Conservation (phyloP, 2,329 filamentous ascomycete genomes). For the Penicillium psychrosexuale region DNA sequence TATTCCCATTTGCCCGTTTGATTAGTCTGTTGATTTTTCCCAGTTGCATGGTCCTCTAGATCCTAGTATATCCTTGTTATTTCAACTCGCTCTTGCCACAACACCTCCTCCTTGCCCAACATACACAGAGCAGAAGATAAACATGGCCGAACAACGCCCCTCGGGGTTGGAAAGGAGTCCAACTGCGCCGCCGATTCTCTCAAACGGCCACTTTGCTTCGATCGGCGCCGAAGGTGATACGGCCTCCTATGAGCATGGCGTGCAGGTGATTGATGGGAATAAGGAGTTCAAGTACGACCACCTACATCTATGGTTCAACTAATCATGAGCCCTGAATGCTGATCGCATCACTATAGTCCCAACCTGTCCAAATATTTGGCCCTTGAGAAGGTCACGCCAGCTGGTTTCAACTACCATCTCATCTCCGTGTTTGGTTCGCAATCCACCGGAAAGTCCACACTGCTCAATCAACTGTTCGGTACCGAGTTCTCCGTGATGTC, state of each 20-base stretch:
- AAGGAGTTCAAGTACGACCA: conserved; percentile 87
- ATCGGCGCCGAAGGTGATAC: conserved; percentile 39
- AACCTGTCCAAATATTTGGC: conserved; percentile 79
- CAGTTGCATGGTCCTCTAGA: conserved; percentile 16
- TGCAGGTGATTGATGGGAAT: conserved; percentile 94
- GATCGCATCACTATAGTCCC: conserved; percentile 50
- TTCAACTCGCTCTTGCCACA: conserved; percentile 10
- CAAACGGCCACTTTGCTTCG: conserved; percentile 48
- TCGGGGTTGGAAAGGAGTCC: conserved; percentile 27
- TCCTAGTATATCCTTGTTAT: conserved; percentile 11
- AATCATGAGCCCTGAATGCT: conserved; percentile 5
- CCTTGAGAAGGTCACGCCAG: conserved; percentile 72
- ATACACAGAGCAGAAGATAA: conserved; percentile 11
- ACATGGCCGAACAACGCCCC: conserved; percentile 25
- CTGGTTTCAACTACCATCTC: conserved; percentile 98
- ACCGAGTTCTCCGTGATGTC: conserved; percentile 98
- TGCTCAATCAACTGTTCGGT: conserved; percentile 92
- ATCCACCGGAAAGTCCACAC: conserved; percentile 95
- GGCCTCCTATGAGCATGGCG: conserved; percentile 74
- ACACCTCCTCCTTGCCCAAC: background rate
- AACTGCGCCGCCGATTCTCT: conserved; percentile 40
- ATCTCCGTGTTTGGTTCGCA: conserved; percentile 99
- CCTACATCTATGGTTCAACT: background rate
- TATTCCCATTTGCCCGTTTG: background rate
- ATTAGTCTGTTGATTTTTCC: conserved; percentile 12